Percentiles rank a stretch among this genome's conserved stretches.
phyloP scores from a whole-genome alignment of 2,329 filamentous ascomycete genomes.

The Aspergillus sp. region DNA sequence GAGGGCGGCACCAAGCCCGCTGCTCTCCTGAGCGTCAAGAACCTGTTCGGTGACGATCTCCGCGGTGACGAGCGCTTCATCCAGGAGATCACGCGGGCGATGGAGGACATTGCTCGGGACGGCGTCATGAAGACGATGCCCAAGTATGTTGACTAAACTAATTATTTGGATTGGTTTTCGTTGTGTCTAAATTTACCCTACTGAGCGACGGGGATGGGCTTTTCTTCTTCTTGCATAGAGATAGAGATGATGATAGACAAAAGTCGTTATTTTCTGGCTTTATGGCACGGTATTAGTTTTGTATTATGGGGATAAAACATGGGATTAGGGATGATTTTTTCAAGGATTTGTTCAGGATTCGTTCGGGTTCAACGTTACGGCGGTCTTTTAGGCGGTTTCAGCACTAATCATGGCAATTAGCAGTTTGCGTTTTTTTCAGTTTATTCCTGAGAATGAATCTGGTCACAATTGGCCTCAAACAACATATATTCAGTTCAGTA shows the following conservation, averaged over 20 bases:
- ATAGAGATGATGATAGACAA: not conserved
- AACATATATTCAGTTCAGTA: too few relatives aligned
- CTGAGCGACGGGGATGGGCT: not conserved
- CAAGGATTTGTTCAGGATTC: too few relatives aligned
- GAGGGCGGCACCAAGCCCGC: slow-evolving; percentile 45
- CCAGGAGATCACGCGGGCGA: slow-evolving; percentile 47
- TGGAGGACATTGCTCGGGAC: slow-evolving; percentile 49
- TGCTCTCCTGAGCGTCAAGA: slow-evolving; percentile 48
- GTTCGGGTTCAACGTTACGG: too few relatives aligned
- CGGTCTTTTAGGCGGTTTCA: not conserved
- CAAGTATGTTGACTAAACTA: slow-evolving; percentile 47
- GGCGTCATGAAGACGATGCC: slow-evolving; percentile 52
- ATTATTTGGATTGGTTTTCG: not conserved
- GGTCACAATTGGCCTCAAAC: too few relatives aligned
- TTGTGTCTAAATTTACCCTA: not conserved
- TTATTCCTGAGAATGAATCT: too few relatives aligned
- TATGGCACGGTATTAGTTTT: not conserved
- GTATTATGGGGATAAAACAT: not conserved
- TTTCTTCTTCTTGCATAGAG: not conserved
- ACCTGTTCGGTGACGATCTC: slow-evolving; percentile 54
- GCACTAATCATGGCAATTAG: too few relatives aligned
- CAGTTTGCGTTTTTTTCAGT: too few relatives aligned
- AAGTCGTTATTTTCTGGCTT: not conserved
- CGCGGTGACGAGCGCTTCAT: slow-evolving; percentile 51
- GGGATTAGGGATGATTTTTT: not conserved